Evolutionary conservation across 1,284 basidiomycete species (phyloP), one percentile per base, ranked within the genome.

Genomic region (Cutaneotrichosporon cutaneum): DNA sequence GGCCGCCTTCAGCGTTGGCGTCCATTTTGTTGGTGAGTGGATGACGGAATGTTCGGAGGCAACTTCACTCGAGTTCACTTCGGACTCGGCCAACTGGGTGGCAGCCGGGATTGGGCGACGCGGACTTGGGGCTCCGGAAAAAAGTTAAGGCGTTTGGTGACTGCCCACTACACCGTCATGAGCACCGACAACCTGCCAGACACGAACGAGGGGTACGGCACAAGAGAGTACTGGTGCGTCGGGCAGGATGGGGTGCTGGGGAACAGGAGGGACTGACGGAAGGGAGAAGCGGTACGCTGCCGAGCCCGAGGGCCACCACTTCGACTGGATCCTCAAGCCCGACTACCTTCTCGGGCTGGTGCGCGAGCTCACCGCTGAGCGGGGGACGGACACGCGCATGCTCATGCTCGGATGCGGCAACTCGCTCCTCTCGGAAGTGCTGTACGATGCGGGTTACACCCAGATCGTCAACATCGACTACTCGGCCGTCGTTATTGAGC

Each of bases 361-460:
- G 30, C 70, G 71, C 35, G 68, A 70, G 21, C 54, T 78, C 6
- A 72, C 68, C 4, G 58, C 48, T n/a, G 44, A 48, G 42, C 30
- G 56, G 27, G 72, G 86, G 62, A 89, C 85, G 72, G 76, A 78
- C 4, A 83, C 87, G 1, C 81, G 84, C 32, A 90, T 95, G 66
- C 78, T 94, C 62, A 91, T 95, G 85, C 85, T 96, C 9, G 93
- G 93, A 53, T 95, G 93, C 72, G 93, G 93, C 6, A 95, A 94
- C 78, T 92, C 90, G 4, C 88, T 80, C 58, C 80, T 94, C 48
- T 65, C 74, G 18, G 77, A 79, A 67, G 75, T 71, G 47, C 91
- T 95, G 89, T 95, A 91, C 81, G 89, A 92, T 67, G 90, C 91
- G 68, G 92, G 91, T 0, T 95, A 90, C 76, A 85, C 82, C 64